These are phyloP conservation scores for Rhodamnia rubescens DNA, from an alignment of 345 rosid species.

Conservation along the genomic window DNA sequence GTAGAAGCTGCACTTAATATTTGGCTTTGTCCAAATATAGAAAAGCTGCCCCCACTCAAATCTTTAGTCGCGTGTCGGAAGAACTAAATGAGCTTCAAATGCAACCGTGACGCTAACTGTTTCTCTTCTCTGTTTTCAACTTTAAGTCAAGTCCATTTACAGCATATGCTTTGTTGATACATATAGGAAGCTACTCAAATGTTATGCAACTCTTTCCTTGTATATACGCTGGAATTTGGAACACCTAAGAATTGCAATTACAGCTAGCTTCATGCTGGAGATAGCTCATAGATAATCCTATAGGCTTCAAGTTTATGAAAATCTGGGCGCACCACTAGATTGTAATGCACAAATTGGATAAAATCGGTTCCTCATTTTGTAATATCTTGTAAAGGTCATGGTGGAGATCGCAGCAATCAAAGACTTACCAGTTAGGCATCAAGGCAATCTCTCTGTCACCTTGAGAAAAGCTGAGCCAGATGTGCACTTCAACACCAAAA, in stretches of 20 bases:
- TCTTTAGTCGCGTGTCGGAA: neutral
- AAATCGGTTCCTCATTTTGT: neutral
- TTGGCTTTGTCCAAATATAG: neutral
- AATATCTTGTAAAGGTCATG: slow-evolving; percentile 25
- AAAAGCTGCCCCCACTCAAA: neutral
- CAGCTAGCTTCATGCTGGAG: neutral
- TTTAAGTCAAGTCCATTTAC: neutral
- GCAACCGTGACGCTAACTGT: neutral
- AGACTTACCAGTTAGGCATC: slow-evolving; percentile 44
- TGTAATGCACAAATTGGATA: neutral
- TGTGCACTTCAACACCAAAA: slow-evolving; percentile 24
- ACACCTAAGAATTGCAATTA: neutral
- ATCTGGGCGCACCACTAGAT: neutral
- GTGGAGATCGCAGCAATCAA: slow-evolving; percentile 56
- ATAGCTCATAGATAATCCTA: neutral
- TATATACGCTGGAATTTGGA: neutral
- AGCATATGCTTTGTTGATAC: neutral
- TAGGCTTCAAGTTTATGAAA: neutral
- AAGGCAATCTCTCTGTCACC: slow-evolving; percentile 44
- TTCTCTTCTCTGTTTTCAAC: neutral
- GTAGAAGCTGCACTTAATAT: neutral
- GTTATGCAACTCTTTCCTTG: neutral
- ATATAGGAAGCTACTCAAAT: neutral
- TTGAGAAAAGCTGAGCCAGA: slow-evolving; percentile 56
- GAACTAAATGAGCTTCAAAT: neutral